Conservation (phyloP, 2,329 filamentous ascomycete species). For the Paecilomyces sp. region DNA sequence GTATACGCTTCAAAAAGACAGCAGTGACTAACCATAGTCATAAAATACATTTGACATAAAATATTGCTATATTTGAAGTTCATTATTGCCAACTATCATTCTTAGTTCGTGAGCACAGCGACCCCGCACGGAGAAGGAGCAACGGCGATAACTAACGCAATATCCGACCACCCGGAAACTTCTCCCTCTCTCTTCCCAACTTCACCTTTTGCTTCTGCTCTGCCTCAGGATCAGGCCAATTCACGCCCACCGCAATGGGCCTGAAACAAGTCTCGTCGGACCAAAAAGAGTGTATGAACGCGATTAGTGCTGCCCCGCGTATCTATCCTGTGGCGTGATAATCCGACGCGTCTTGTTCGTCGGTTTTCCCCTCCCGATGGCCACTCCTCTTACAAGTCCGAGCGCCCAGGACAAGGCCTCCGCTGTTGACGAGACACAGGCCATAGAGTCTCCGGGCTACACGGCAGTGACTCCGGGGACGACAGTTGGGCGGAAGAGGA, state of each 20-base stretch:
- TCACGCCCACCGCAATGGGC: background rate
- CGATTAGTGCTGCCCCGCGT: background rate
- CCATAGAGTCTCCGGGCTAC: background rate
- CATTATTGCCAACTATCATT: background rate
- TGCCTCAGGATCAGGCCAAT: background rate
- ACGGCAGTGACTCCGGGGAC: background rate
- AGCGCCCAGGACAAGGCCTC: background rate
- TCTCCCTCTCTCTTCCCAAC: background rate
- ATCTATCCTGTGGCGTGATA: background rate
- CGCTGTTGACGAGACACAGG: background rate
- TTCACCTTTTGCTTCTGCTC: background rate
- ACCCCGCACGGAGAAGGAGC: background rate
- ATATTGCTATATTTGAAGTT: background rate
- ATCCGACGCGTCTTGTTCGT: background rate
- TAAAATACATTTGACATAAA: background rate
- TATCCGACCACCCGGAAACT: background rate
- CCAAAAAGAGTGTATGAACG: background rate
- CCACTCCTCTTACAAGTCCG: background rate
- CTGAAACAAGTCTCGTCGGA: background rate
- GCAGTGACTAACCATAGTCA: background rate
- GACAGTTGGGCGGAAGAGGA: constrained; percentile 20
- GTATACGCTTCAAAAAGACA: background rate
- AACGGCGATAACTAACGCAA: background rate
- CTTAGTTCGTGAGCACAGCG: too few species aligned
- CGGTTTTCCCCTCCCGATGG: constrained; percentile 5